These are phyloP conservation scores for Ceriops zippeliana DNA, from an alignment of 345 rosid species.

Conservation along the genomic window DNA sequence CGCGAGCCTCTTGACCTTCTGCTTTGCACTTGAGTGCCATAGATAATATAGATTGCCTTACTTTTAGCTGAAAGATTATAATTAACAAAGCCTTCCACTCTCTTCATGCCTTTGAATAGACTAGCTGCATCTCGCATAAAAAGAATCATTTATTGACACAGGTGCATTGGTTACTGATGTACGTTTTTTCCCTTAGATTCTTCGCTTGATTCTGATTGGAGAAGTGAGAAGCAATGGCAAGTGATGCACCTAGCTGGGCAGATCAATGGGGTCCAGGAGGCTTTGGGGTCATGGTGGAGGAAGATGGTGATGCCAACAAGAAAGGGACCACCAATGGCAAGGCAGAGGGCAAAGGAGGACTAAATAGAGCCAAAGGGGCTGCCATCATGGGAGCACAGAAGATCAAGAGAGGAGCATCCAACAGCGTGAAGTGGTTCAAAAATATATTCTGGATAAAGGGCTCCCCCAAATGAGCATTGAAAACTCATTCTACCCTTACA, in stretches of 20 bases:
- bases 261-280: slow-evolving; percentile 97
- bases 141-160: background rate
- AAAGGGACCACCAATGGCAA: slow-evolving; percentile 35
- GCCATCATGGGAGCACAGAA: slow-evolving; percentile 32
- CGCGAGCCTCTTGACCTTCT: background rate
- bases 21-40: background rate
- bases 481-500: background rate
- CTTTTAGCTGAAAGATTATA: background rate
- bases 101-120: background rate
- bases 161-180: background rate
- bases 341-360: slow-evolving; percentile 26
- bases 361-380: slow-evolving; percentile 40
- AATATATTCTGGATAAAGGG: slow-evolving; percentile 41
- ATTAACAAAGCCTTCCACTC: background rate
- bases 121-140: background rate
- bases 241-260: slow-evolving; percentile 88
- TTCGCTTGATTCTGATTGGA: background rate
- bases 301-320: slow-evolving; percentile 31
- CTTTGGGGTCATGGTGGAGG: slow-evolving; percentile 43
- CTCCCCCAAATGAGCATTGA: slow-evolving; percentile 8
- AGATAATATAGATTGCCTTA: background rate
- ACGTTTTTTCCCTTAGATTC: background rate
- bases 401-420: slow-evolving; percentile 34
- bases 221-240: slow-evolving; percentile 41
- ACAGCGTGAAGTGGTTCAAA: slow-evolving; percentile 63